A percentile compares a stretch with the other conserved stretches of the same genome.
Conservation (phyloP, 192 early-diverging fungal genomes). For the Phlyctochytrium planicorne region DNA sequence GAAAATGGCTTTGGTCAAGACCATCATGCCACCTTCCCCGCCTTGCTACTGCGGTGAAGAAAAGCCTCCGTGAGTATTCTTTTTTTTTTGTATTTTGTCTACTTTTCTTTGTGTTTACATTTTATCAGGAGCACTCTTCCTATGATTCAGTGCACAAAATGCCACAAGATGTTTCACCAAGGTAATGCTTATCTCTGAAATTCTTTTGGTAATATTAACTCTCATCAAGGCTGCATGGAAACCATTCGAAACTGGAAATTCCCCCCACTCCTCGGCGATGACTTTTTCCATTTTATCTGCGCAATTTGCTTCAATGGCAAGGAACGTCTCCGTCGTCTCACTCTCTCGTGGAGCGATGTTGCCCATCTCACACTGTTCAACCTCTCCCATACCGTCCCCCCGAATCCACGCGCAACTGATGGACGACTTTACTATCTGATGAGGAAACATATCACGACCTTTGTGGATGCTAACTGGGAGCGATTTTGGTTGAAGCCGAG, state of each 20-base stretch:
- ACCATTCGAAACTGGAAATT: constrained; percentile 51
- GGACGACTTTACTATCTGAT: constrained; percentile 31
- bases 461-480: constrained; percentile 68
- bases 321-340: constrained; percentile 57
- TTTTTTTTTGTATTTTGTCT: too few relatives aligned
- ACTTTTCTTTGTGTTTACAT: too few relatives aligned
- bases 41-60: background rate
- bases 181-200: constrained; percentile 1
- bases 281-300: constrained; percentile 68
- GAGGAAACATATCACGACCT: constrained; percentile 62
- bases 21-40: background rate
- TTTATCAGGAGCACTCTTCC: background rate
- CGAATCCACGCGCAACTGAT: constrained; percentile 24
- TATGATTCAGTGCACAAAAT: constrained; percentile 3
- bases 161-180: constrained; percentile 5
- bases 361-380: constrained; percentile 68
- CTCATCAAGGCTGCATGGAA: constrained; percentile 50
- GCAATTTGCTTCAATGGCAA: constrained; percentile 47
- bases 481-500: constrained; percentile 66
- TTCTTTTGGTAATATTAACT: background rate
- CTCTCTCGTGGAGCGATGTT: constrained; percentile 63
- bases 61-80: background rate
- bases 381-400: constrained; percentile 48
- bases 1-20: background rate
- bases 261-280: constrained; percentile 64